A percentile compares a stretch with the other conserved stretches of the same genome.
Evolutionary conservation across 1,139 yeast genomes (phyloP).

Genomic region (Suhomyces terraborum): DNA sequence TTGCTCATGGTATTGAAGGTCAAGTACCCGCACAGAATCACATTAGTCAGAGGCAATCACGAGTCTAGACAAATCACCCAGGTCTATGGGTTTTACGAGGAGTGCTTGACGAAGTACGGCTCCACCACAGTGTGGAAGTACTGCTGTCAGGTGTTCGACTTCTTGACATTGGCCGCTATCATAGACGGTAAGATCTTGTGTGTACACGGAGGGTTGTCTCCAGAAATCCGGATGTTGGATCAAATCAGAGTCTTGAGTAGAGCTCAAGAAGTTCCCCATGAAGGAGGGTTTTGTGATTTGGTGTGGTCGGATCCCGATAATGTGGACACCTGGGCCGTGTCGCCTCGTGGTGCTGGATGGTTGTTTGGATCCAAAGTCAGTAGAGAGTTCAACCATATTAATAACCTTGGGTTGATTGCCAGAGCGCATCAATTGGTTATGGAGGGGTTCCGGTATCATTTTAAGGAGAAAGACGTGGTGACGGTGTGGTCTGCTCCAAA

Average conservation of each 20-base stretch:
- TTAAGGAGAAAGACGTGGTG: conserved; percentile 91
- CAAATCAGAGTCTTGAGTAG: conserved; percentile 92
- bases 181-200: conserved; percentile 91
- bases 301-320: conserved; percentile 99
- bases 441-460: conserved; percentile 97
- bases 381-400: conserved; percentile 89
- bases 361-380: conserved; percentile 91
- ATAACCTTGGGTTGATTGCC: conserved; percentile 83
- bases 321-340: conserved; percentile 98
- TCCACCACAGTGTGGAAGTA: conserved; percentile 98
- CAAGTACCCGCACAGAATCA: conserved; percentile 80
- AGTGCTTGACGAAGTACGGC: conserved; percentile 88
- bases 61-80: conserved; percentile 95
- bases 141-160: conserved; percentile 95
- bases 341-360: conserved; percentile 99
- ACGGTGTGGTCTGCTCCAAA: conserved; percentile 99
- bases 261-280: conserved; percentile 99
- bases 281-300: conserved; percentile 96
- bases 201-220: conserved; percentile 97
- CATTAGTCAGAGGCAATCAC: conserved; percentile 91
- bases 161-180: conserved; percentile 88
- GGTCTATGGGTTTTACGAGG: conserved; percentile 91
- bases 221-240: conserved; percentile 94
- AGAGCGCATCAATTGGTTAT: conserved; percentile 97
- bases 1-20: conserved; percentile 88